Base-by-base conservation (phyloP, 257 asterid genomes). In the Capsicum chinense region DNA sequence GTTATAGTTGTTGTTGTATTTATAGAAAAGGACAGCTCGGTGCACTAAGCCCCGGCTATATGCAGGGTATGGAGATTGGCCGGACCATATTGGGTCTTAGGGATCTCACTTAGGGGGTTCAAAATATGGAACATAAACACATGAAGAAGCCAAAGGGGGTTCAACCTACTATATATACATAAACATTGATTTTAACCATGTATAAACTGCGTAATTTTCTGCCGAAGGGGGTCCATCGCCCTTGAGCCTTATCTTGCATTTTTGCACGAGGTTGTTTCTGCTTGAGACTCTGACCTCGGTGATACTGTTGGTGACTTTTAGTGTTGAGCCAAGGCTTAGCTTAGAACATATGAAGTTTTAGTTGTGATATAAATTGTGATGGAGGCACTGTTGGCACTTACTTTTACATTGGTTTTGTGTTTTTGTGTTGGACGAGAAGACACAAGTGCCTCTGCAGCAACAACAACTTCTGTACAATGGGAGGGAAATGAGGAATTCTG, bases 401-500 rank as follows among this genome's bases (percentile, higher is more conserved):
- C 85, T 50, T 79, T 85, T 13, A 47, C 37, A 11, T 50, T 62
- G 67, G 83, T 64, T 62, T 71, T 83, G 47, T 26, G 78, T 87
- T 54, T 21, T 14, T 56, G 83, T 68, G 60, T 86, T 84, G 88
- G 42, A 83, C 62, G 88, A 86, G 87, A 93, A 95, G 99, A 95
- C 95, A 10, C 92, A 56, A 85, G 95, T 95, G 87, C 92, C 96
- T 13, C 90, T 92, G 82, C 96, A 93, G 90, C 97, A 95, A 56
- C 99, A 97, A 71, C 98, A 95, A 90, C 90, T 97, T 86, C 87
- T 97, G 59, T 88, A 88, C 87, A 92, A 93, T 87, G 98, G 99
- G 66, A 88, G 66, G 86, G 98, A 97, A 89, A 93, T 93, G 92
- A 83, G 90, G 83, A 97, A 94, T 91, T 79, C 95, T 3, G 97